Conservation (phyloP, 768 basidiomycete genomes). For the Scleroderma citrinum region DNA sequence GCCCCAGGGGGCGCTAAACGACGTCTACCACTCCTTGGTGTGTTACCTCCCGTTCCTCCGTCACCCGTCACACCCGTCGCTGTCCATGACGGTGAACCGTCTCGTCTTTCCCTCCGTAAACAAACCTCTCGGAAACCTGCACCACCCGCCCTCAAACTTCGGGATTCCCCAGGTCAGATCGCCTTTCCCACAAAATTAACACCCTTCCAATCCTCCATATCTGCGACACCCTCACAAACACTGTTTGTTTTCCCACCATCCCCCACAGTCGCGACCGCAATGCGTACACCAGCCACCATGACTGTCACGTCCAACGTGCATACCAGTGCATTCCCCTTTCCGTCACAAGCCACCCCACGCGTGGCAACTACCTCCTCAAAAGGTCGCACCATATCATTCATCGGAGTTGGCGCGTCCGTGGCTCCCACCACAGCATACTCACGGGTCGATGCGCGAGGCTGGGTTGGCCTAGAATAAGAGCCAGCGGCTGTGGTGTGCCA, state of each 20-base stretch:
- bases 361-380: constrained; percentile 62
- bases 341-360: constrained; percentile 57
- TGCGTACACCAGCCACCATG: constrained; percentile 72
- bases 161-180: constrained; percentile 22
- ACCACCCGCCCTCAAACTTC: constrained; percentile 53
- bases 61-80: constrained; percentile 57
- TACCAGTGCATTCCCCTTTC: constrained; percentile 45
- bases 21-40: constrained; percentile 54
- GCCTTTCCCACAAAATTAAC: constrained; percentile 20
- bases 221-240: constrained; percentile 67
- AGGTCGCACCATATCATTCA: constrained; percentile 68
- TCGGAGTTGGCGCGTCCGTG: constrained; percentile 59
- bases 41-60: constrained; percentile 66
- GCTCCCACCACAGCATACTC: constrained; percentile 80
- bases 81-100: constrained; percentile 24
- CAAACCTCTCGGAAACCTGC: constrained; percentile 49
- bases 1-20: constrained; percentile 50
- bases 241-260: constrained; percentile 86
- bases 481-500: constrained; percentile 6
- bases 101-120: constrained; percentile 36
- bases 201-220: constrained; percentile 18
- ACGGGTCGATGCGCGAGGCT: constrained; percentile 80
- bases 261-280: constrained; percentile 41
- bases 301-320: constrained; percentile 63
- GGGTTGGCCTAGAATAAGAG: constrained; percentile 48